A percentile compares a stretch with the other conserved stretches of the same genome.
These are phyloP conservation scores for Mortierella sp. DNA, from an alignment of 371 early-diverging fungal genomes.

Conservation along the genomic window DNA sequence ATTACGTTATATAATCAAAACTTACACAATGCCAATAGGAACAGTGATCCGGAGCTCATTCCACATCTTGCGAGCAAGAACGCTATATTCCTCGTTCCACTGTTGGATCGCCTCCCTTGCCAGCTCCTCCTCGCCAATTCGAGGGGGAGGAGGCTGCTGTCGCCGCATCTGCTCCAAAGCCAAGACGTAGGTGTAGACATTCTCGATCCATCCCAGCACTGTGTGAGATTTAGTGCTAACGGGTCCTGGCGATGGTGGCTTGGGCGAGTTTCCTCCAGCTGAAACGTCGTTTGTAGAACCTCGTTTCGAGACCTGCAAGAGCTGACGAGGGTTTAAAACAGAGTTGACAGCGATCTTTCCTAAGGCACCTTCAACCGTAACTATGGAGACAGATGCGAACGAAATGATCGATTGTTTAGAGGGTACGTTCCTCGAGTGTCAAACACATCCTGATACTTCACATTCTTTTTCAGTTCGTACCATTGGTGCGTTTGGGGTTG, in stretches of 20 bases:
- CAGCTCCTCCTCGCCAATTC: slow-evolving; percentile 63
- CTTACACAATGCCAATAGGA: slow-evolving; percentile 69
- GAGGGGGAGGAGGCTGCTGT: slow-evolving; percentile 64
- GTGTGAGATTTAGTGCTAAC: slow-evolving; percentile 60
- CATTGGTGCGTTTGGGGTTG: slow-evolving; percentile 81
- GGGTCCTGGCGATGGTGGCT: slow-evolving; percentile 53
- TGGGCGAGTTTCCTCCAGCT: slow-evolving; percentile 42
- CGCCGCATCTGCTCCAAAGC: slow-evolving; percentile 87
- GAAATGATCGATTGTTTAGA: neutral
- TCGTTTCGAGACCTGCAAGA: slow-evolving; percentile 77
- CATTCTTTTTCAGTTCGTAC: neutral
- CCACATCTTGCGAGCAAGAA: slow-evolving; percentile 73
- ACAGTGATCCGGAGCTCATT: slow-evolving; percentile 70
- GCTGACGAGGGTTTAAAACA: slow-evolving; percentile 89
- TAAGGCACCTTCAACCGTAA: slow-evolving; percentile 94
- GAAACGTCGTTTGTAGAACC: slow-evolving; percentile 29
- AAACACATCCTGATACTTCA: neutral
- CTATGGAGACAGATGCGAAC: slow-evolving; percentile 43
- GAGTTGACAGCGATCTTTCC: slow-evolving; percentile 93
- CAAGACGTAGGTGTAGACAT: slow-evolving; percentile 80
- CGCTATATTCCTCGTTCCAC: slow-evolving; percentile 68
- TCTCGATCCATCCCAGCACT: slow-evolving; percentile 82
- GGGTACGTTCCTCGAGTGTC: slow-evolving; percentile 58
- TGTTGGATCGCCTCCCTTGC: slow-evolving; percentile 67
- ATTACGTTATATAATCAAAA: slow-evolving; percentile 4